phyloP scores from a whole-genome alignment of 2,329 filamentous ascomycete species.

The Orbilia quercus region DNA sequence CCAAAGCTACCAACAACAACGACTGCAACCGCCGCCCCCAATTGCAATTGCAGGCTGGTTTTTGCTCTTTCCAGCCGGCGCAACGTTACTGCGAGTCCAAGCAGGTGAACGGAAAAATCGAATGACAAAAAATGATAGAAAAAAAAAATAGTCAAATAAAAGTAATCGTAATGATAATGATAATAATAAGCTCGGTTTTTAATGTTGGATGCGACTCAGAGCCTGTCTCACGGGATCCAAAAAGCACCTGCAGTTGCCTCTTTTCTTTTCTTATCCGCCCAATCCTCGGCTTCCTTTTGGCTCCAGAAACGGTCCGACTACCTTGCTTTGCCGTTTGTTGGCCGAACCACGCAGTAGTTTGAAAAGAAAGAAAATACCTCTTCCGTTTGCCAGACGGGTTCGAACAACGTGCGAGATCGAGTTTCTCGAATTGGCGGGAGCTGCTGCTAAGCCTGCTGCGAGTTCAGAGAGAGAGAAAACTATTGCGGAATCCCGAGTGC shows the following conservation, averaged over 20 bases:
- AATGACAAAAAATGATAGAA: neutral
- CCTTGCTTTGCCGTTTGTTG: slow-evolving; percentile 43
- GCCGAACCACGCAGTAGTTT: slow-evolving; percentile 20
- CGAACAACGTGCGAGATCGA: slow-evolving; percentile 52
- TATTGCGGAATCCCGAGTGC: slow-evolving; percentile 35
- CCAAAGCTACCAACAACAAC: neutral
- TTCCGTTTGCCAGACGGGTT: slow-evolving; percentile 46
- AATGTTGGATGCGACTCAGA: slow-evolving; percentile 43
- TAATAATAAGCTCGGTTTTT: slow-evolving; percentile 35
- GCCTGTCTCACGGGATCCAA: slow-evolving; percentile 55
- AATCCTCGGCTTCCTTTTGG: slow-evolving; percentile 51
- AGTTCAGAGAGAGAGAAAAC: slow-evolving; percentile 14
- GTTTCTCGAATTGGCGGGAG: slow-evolving; percentile 52
- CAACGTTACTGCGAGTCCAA: slow-evolving; percentile 12
- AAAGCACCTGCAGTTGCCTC: slow-evolving; percentile 55
- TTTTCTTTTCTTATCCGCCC: slow-evolving; percentile 46
- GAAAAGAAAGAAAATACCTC: slow-evolving; percentile 44
- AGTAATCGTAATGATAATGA: neutral
- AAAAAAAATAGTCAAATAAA: neutral
- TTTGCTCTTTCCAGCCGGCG: slow-evolving; percentile 10
- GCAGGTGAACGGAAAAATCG: neutral
- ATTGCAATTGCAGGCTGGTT: neutral
- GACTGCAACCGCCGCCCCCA: neutral
- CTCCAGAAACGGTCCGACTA: slow-evolving; percentile 47
- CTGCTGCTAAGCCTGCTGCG: slow-evolving; percentile 4